Evolutionary conservation across 1,284 basidiomycete species (phyloP).

Genomic region (Trametes hirsuta): DNA sequence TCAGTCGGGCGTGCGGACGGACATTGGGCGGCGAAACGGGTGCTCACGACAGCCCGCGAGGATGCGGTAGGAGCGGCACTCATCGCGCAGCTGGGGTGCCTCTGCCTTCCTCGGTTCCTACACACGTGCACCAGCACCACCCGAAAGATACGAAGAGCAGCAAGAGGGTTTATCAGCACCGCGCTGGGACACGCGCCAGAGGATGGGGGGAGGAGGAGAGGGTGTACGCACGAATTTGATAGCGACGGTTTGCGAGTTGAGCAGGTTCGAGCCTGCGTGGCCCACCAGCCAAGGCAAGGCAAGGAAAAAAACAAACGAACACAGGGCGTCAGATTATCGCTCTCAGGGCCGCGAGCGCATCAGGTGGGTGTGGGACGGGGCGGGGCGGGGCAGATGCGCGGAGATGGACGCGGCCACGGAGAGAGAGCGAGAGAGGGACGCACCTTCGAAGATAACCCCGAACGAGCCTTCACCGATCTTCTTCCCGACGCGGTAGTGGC

Average conservation of each 20-base stretch:
- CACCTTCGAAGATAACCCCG: constrained; percentile 96
- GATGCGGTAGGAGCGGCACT: constrained; percentile 97
- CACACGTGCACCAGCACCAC: constrained; percentile 1
- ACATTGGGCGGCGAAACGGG: constrained; percentile 4
- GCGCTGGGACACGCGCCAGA: constrained; percentile 5
- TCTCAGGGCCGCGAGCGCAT: neutral
- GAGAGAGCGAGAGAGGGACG: constrained; percentile 12
- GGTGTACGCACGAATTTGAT: constrained; percentile 89
- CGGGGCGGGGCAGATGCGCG: too few relatives aligned
- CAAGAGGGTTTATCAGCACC: neutral
- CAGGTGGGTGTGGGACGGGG: neutral
- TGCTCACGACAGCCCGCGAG: constrained; percentile 88
- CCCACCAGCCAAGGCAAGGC: neutral
- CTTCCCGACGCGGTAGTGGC: constrained; percentile 86
- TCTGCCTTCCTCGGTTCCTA: constrained; percentile 96
- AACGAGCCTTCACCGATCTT: constrained; percentile 90
- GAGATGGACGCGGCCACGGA: neutral
- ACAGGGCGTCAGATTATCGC: neutral
- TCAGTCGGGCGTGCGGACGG: constrained; percentile 4
- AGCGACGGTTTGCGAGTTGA: constrained; percentile 95
- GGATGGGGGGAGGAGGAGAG: constrained; percentile 12
- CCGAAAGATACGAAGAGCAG: neutral
- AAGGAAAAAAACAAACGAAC: neutral
- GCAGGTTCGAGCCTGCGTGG: constrained; percentile 83
- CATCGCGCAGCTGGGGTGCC: constrained; percentile 94